These are phyloP conservation scores for Xanthoconium separans DNA, from an alignment of 1,284 basidiomycete genomes.

Conservation along the genomic window DNA sequence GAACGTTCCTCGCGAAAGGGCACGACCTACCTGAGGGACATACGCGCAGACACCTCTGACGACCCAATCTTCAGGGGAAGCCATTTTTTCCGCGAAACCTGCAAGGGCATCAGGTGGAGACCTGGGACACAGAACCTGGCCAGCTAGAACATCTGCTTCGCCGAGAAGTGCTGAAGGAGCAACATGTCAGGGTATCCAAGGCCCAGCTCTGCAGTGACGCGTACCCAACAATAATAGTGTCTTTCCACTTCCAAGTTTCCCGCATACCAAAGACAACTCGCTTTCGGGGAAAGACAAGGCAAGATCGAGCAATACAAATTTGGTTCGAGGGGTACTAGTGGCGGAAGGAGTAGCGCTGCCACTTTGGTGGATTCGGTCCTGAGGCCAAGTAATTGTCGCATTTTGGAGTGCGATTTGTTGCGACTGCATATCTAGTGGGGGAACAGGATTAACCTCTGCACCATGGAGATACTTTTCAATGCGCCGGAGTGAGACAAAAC, in stretches of 20 bases:
- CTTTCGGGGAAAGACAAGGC: conserved; percentile 76
- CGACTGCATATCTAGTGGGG: conserved; percentile 54
- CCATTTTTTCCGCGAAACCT: conserved; percentile 42
- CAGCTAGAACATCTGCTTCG: conserved; percentile 84
- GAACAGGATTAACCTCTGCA: conserved; percentile 65
- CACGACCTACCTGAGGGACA: conserved; percentile 76
- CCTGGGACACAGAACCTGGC: conserved; percentile 78
- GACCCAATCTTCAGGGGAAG: conserved; percentile 67
- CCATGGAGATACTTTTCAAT: conserved; percentile 87
- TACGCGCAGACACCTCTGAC: conserved; percentile 81
- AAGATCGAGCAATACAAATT: conserved; percentile 83
- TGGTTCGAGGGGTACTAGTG: conserved; percentile 70
- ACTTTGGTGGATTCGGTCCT: conserved; percentile 58
- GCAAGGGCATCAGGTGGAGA: conserved; percentile 81
- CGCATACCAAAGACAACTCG: conserved; percentile 80
- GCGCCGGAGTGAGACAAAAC: conserved; percentile 82
- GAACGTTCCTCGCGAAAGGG: neutral
- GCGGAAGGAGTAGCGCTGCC: conserved; percentile 48
- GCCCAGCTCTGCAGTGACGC: conserved; percentile 11
- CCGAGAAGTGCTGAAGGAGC: conserved; percentile 70
- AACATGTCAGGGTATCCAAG: conserved; percentile 11
- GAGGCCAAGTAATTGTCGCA: conserved; percentile 89
- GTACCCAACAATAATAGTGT: conserved; percentile 72
- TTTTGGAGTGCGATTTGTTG: conserved; percentile 72
- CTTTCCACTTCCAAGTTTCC: conserved; percentile 81